These are phyloP conservation scores for Berberis vulgaris DNA, from an alignment of 164 flowering plant genomes.

Conservation along the genomic window DNA sequence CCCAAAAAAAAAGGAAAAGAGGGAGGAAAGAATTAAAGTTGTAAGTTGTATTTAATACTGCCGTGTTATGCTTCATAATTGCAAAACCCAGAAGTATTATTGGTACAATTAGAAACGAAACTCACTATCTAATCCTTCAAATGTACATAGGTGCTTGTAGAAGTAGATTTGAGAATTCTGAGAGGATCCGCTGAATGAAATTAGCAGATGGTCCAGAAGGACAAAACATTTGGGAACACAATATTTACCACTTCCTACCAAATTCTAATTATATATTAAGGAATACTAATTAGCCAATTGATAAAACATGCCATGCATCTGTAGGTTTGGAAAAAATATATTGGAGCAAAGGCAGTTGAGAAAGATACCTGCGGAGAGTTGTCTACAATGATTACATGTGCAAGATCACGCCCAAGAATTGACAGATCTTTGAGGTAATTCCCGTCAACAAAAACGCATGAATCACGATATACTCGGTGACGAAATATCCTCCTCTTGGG, in stretches of 20 bases:
- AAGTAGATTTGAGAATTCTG: too few species aligned
- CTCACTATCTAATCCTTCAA: too few species aligned
- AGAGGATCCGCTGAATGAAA: too few species aligned
- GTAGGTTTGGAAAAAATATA: not conserved
- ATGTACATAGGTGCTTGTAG: too few species aligned
- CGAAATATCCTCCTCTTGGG: constrained; percentile 86
- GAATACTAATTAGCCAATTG: not conserved
- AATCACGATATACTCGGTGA: constrained; percentile 86
- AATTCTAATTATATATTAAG: not conserved
- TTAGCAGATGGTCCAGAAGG: too few species aligned
- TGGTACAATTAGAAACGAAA: too few species aligned
- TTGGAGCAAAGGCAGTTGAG: not conserved
- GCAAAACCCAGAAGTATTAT: too few species aligned
- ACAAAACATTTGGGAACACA: not conserved
- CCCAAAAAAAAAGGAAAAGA: too few species aligned
- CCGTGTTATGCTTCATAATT: too few species aligned
- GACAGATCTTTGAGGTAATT: constrained; percentile 94
- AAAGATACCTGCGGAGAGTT: constrained; percentile 90
- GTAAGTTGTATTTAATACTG: too few species aligned
- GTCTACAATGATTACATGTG: constrained; percentile 74
- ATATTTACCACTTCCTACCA: too few species aligned
- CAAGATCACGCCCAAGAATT: constrained; percentile 91
- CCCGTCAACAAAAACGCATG: constrained; percentile 85
- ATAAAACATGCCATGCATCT: not conserved
- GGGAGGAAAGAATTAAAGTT: too few species aligned